Conservation (phyloP, 352 stramenopile species). For the Blastocystis sp. region DNA sequence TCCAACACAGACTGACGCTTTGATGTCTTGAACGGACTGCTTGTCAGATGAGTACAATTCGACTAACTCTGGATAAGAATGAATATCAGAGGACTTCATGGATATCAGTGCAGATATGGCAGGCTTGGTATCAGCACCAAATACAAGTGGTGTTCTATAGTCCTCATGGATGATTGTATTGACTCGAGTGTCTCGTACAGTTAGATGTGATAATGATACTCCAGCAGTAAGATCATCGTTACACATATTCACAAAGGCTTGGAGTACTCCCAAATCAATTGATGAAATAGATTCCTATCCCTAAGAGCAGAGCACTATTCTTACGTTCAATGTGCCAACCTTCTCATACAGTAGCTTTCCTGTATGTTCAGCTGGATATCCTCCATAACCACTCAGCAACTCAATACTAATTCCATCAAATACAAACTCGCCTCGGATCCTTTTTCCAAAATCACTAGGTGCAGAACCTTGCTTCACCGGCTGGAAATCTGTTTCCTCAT, state of each 20-base stretch:
- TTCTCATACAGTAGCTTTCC: conserved; percentile 48
- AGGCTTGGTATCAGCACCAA: conserved; percentile 4
- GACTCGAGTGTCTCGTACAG: background rate
- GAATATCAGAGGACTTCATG: background rate
- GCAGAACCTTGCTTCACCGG: too few relatives aligned
- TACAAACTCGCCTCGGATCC: conserved; percentile 9
- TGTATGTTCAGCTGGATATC: background rate
- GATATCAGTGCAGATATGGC: conserved; percentile 12
- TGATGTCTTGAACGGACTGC: background rate
- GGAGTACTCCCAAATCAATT: conserved; percentile 18
- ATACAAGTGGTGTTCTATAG: conserved; percentile 25
- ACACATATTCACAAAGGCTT: conserved; percentile 28
- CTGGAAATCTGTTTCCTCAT: background rate
- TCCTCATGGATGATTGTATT: background rate
- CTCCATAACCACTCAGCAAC: conserved; percentile 8
- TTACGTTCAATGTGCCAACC: conserved; percentile 35
- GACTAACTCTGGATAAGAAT: background rate
- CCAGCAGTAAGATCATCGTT: background rate
- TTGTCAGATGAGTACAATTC: background rate
- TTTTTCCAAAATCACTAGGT: conserved; percentile 1
- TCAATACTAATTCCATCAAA: conserved; percentile 64
- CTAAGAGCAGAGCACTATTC: background rate
- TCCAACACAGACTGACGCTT: conserved; percentile 13
- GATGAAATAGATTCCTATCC: conserved; percentile 45
- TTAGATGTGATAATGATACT: conserved; percentile 20